A percentile compares a stretch with the other conserved stretches of the same genome.
These are phyloP conservation scores for Candida morakotiae DNA, from an alignment of 805 yeast species.

Conservation along the genomic window DNA sequence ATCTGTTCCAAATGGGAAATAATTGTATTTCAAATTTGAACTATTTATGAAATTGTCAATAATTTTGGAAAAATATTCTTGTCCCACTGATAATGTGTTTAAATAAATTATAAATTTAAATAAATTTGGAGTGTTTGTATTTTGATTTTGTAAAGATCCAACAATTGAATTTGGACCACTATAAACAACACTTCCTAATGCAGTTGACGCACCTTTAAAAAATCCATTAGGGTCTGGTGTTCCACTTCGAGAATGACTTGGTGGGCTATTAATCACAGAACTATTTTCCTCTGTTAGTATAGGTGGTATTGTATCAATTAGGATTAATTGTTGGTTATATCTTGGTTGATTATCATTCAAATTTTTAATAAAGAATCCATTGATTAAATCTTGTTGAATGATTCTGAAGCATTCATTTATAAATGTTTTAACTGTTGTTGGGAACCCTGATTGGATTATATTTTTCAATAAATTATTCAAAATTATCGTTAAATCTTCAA, in stretches of 20 bases:
- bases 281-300: conserved; percentile 8
- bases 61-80: conserved; percentile 53
- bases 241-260: conserved; percentile 21
- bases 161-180: no score
- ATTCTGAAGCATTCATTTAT: conserved; percentile 54
- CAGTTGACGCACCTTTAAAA: conserved; percentile 42
- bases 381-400: conserved; percentile 60
- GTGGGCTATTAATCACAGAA: conserved; percentile 12
- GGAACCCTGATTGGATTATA: conserved; percentile 69
- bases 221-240: conserved; percentile 38
- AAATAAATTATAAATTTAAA: conserved; percentile 62
- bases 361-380: conserved; percentile 38
- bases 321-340: conserved; percentile 29
- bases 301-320: no score
- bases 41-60: conserved; percentile 36
- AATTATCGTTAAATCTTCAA: conserved; percentile 79
- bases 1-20: conserved; percentile 39
- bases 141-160: conserved; percentile 18
- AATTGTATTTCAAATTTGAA: conserved; percentile 17
- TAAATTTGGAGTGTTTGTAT: conserved; percentile 43
- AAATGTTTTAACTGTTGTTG: conserved; percentile 49
- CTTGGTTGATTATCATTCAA: conserved; percentile 39
- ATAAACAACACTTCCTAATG: conserved; percentile 41
- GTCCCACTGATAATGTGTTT: conserved; percentile 67
- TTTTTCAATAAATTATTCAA: conserved; percentile 64